Conservation (phyloP, 2,329 filamentous ascomycete species). For the Clonostachys rhizophaga region DNA sequence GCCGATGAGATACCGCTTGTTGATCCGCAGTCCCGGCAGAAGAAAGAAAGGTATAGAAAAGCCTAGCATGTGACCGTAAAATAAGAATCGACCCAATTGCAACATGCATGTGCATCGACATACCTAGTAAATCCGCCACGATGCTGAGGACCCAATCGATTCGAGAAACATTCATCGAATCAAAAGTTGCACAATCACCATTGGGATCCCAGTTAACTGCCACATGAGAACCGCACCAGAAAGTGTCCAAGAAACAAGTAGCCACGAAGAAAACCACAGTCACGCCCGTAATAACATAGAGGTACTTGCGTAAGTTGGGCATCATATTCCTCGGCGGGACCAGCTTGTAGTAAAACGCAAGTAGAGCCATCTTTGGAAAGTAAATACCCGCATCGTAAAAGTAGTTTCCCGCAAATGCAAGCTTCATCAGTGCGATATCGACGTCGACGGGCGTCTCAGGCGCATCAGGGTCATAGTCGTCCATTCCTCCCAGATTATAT, state of each 20-base stretch:
- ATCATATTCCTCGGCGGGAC: conserved; percentile 12
- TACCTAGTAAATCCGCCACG: conserved; percentile 8
- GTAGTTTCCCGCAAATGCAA: conserved; percentile 20
- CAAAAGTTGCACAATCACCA: conserved; percentile 13
- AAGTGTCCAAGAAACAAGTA: conserved; percentile 17
- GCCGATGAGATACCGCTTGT: conserved; percentile 8
- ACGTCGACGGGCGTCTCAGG: conserved; percentile 3
- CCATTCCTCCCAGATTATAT: conserved; percentile 18
- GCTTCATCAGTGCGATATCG: conserved; percentile 14
- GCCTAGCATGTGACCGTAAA: conserved; percentile 2
- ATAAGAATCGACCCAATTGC: too few species aligned
- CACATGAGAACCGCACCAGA: conserved; percentile 19
- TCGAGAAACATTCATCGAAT: conserved; percentile 15
- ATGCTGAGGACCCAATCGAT: conserved; percentile 21
- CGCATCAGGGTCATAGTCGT: conserved; percentile 12
- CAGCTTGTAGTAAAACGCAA: conserved; percentile 18
- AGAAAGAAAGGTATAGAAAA: conserved; percentile 10
- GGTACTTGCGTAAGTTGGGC: conserved; percentile 11
- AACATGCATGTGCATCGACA: neutral
- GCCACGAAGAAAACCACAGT: conserved; percentile 13
- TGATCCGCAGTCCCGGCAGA: conserved; percentile 7
- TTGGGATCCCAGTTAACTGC: conserved; percentile 17
- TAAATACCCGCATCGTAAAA: conserved; percentile 22
- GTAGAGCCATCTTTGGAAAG: conserved; percentile 16
- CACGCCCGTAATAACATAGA: conserved; percentile 11